Evolutionary conservation across 306 rosid species (phyloP), one percentile per base, ranked within the genome.

Genomic region (Vigna trinervia): DNA sequence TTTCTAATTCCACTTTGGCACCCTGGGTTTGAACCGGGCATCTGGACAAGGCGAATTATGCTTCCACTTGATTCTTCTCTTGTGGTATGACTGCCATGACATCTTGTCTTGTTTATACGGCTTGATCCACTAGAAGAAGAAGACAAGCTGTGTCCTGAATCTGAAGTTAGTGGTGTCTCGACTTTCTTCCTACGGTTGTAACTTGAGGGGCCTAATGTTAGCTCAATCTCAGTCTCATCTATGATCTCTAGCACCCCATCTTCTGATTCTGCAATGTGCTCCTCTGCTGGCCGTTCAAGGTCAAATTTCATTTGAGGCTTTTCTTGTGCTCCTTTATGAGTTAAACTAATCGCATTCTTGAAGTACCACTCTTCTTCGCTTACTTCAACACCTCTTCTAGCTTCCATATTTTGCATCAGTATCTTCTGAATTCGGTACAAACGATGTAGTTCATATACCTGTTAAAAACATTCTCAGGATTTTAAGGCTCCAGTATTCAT

Each of bases 361-460:
- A 81, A 64, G 78, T 69, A 83, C 92, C 94, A 85, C 54, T 67
- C 81, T 74, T 62, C 81, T 80, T 84, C 79, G 9, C 46, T 74
- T 76, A 43, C 66, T 74, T 85, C 89, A 45, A 70, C 19, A 5
- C 59, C 81, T 78, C 83, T 80, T 70, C 83, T 85, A 32, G 82
- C 65, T 74, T 81, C 87, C 74, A 81, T 74, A 68, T 78, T 90
- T 60, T 86, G 85, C 99, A 91, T 96, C 77, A 96, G 14, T 45
- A 86, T 81, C 88, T 91, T 92, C 85, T 96, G 99, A 60, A 88
- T 88, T 41, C 60, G 86, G 79, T 96, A 96, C 73, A 96, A 77
- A 45, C 97, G 92, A 69, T 96, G 99, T 77, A 96, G 99, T 69
- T 96, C 99, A 38, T 76, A 71, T 36, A 96, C 90, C 99, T 96